These are phyloP conservation scores for Pisolithus orientalis DNA, from an alignment of 768 basidiomycete species.

Conservation along the genomic window DNA sequence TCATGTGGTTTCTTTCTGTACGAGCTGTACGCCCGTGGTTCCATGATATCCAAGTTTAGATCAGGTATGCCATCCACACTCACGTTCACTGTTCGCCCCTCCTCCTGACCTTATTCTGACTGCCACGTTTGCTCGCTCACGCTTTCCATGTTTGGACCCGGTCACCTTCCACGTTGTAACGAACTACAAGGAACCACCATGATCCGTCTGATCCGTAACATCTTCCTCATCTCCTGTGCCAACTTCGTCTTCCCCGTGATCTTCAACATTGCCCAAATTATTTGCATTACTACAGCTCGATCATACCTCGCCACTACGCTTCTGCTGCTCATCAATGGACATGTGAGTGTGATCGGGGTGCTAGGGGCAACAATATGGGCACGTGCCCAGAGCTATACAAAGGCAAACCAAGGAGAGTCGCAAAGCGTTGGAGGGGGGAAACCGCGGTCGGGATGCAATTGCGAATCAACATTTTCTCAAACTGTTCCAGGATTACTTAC, in stretches of 20 bases:
- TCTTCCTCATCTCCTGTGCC: constrained; percentile 31
- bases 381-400: constrained; percentile 1
- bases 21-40: constrained; percentile 6
- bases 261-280: constrained; percentile 29
- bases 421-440: too few relatives aligned
- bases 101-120: neutral
- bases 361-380: constrained; percentile 34
- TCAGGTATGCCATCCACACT: neutral
- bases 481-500: too few relatives aligned
- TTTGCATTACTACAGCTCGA: neutral
- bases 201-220: constrained; percentile 19
- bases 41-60: neutral
- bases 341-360: constrained; percentile 32
- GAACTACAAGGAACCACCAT: neutral
- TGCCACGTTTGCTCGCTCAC: too few relatives aligned
- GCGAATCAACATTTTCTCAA: too few relatives aligned
- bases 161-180: neutral
- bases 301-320: constrained; percentile 1
- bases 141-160: too few relatives aligned
- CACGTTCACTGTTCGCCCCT: neutral
- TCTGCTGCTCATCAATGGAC: constrained; percentile 17
- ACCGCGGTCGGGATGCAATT: too few relatives aligned
- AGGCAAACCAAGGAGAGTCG: neutral
- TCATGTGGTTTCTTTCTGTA: constrained; percentile 23
- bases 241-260: constrained; percentile 36